Conservation (phyloP, 192 early-diverging fungal species). For the Dissophora globulifera region DNA sequence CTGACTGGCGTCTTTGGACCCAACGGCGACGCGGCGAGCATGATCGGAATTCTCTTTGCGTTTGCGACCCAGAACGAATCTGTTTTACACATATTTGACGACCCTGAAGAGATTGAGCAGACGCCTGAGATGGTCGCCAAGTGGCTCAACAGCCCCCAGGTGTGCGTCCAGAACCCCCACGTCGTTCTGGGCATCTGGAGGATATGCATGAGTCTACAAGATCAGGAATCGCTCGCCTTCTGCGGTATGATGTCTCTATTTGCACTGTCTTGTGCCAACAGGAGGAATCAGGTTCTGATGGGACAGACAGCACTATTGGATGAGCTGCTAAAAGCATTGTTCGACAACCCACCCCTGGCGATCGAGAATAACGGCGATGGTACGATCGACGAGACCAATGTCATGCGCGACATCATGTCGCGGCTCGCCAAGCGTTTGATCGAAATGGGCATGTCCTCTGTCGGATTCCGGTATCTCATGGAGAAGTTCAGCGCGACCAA, state of each 20-base stretch:
- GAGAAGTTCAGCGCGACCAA: slow-evolving; percentile 56
- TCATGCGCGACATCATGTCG: slow-evolving; percentile 52
- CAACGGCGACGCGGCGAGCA: slow-evolving; percentile 40
- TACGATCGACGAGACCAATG: slow-evolving; percentile 22
- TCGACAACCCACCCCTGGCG: slow-evolving; percentile 13
- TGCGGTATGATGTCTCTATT: slow-evolving; percentile 55
- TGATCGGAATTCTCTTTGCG: slow-evolving; percentile 69
- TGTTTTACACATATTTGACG: slow-evolving; percentile 54
- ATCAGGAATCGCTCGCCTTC: slow-evolving; percentile 52
- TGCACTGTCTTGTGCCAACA: slow-evolving; percentile 57
- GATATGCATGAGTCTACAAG: slow-evolving; percentile 51
- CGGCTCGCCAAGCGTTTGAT: slow-evolving; percentile 63
- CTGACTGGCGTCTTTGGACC: slow-evolving; percentile 63
- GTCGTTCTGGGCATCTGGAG: slow-evolving; percentile 48
- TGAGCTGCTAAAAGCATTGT: slow-evolving; percentile 51
- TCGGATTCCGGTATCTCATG: slow-evolving; percentile 67
- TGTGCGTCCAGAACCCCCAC: slow-evolving; percentile 38
- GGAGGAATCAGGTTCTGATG: slow-evolving; percentile 66
- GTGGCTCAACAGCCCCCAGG: slow-evolving; percentile 41
- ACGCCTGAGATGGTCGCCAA: slow-evolving; percentile 39
- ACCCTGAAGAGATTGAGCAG: slow-evolving; percentile 32
- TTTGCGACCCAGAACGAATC: slow-evolving; percentile 65
- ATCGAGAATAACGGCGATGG: slow-evolving; percentile 11
- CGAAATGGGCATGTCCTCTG: slow-evolving; percentile 64
- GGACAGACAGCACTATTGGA: slow-evolving; percentile 63